Evolutionary conservation across 345 rosid species (phyloP), one percentile per base, ranked within the genome.

Genomic region (Eucalyptus sp.): DNA sequence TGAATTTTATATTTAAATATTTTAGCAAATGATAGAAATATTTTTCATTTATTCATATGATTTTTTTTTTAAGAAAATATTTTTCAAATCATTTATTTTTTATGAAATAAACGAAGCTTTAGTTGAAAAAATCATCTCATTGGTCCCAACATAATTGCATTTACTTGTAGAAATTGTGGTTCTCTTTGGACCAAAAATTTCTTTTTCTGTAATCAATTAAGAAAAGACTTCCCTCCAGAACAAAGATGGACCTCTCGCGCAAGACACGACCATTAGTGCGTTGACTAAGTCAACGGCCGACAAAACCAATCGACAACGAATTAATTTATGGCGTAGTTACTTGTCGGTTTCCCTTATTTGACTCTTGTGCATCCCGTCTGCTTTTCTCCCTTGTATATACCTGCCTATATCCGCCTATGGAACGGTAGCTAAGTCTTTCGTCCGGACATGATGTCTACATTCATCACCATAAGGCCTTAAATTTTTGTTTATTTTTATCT

Each of bases 71-170:
- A 8, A 22, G 5, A 56, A 56, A 56, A 56, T 56, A 56, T 22
- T 56, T 56, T 24, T 56, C 0, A 1, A 0, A 56, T 22, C 4
- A 56, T 56, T 56, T 0, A 22, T 56, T 56, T 56, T 9, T 56
- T 0, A 4, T 24, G 3, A 24, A 56, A 56, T 56, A 56, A 56
- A 56, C 0, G 1, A 24, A 56, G 6, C 13, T 24, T 56, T 8
- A 24, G 27, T 24, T 22, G 3, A 24, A 56, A 56, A 56, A 56
- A 9, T 56, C 27, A 56, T 56, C 12, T 12, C 80, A 68, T 33
- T 9, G 24, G 44, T 68, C 80, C 11, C 41, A 4, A 4, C 41
- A 66, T 31, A n/a, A 66, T 31, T 66, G 41, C 79, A 15, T 15
- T n/a, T n/a, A 68, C 80, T 68, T 4, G 80, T 33, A 9, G 44